Base-by-base conservation (phyloP, 1,139 yeast genomes). In the Zygosaccharomyces pseudobailii region DNA sequence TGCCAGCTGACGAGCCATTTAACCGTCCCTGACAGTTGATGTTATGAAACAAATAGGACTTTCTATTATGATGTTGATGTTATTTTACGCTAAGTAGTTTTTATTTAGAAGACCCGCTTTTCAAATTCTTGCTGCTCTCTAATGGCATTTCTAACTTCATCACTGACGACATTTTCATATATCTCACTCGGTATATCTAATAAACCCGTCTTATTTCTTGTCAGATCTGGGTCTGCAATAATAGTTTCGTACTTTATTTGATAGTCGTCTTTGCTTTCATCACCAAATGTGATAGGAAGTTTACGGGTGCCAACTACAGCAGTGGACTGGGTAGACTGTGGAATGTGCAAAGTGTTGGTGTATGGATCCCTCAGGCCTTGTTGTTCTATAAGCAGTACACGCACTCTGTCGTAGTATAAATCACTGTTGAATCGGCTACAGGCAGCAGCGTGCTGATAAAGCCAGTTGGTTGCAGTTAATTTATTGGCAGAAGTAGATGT, bases 361-460 rank as follows among this genome's bases (percentile, higher is more conserved):
- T 88, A 92, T 1, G 87, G 80, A 65, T 92, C 98, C 60, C 84
- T 81, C 24, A 77, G 65, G 2, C 90, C 94, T 48, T 80, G 78
- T 13, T 68, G 53, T 44, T 70, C 70, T 70, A 73, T 58, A 4
- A 77, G 67, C 47, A 65, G 50, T 22, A 61, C 60, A 33, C 79
- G 79, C 20, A 71, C 70, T 53, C 96, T 72, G 47, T 79, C 82
- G 49, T 81, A 82, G 30, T 76, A 68, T 42, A 89, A 67, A 48
- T 76, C 75, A 31, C 78, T 70, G 65, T 89, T 90, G 65, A 78
- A 87, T 47, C 80, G 80, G 52, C 84, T 74, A 5, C 90, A 81
- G 30, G 94, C 84, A 20, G 75, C 68, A 0, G 96, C 95, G 56
- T 88, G 89, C 62, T 87, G 92, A 57, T 79, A 79, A 71, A 88